Evolutionary conservation across 1,139 yeast species (phyloP), one percentile per base, ranked within the genome.

Genomic region (Taphrina confusa): DNA sequence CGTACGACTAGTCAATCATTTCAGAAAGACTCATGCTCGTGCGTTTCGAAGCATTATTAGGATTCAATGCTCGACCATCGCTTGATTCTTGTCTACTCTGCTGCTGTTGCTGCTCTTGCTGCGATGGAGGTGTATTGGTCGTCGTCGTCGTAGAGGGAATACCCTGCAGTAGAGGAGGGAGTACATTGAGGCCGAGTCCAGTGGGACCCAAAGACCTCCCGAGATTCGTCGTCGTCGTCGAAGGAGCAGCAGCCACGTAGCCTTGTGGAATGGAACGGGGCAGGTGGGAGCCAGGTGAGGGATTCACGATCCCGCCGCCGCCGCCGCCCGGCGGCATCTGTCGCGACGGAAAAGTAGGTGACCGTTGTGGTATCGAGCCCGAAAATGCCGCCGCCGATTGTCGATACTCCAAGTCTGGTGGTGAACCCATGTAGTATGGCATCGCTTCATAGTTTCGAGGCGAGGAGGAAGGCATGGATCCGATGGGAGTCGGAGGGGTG

Each of bases 11-110:
- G 31, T 28, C 42, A 9, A 47, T 47, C 52, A 47, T 47, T n/a
- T 47, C 52, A 16, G 52, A 47, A n/a, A 47, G 16, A 18, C 52
- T 47, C 42, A 47, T 47, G 52, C 52, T 47, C 8, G 52, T 47
- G 16, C 52, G 52, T 16, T 47, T 47, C 3, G 42, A 11, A 9
- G 52, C 18, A 14, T 47, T 31, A 8, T 12, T 12, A n/a, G n/a
- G n/a, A n/a, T n/a, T n/a, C n/a, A n/a, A n/a, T n/a, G n/a, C n/a
- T n/a, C n/a, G n/a, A n/a, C n/a, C n/a, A n/a, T n/a, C n/a, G 42
- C 9, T n/a, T 37, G 42, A 18, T 2, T 25, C 42, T 22, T 12
- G 11, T 33, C 37, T 5, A 8, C 39, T 34, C 14, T 34, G 39
- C 16, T 34, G 39, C 2, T 11, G 14, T 18, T 37, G 42, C 25